phyloP scores from a whole-genome alignment of 257 asterid species.

The Nicotiana tomentosiformis region DNA sequence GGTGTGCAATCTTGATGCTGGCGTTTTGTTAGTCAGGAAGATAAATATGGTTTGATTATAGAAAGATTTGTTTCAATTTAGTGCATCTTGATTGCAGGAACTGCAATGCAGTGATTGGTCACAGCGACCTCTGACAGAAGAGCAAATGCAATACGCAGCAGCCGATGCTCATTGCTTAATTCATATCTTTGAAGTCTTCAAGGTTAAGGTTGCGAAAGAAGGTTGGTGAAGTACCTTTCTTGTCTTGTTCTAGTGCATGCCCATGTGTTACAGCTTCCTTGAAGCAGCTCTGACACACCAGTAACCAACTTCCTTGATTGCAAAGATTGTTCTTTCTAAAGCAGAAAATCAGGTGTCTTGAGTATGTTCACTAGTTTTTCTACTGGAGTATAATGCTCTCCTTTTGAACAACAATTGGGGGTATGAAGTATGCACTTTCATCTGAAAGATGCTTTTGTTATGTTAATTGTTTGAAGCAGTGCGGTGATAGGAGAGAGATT shows the following conservation, averaged over 20 bases:
- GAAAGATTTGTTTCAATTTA: not conserved
- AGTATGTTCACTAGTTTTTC: not conserved
- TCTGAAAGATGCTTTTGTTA: not conserved
- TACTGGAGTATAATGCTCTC: not conserved
- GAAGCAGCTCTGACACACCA: not conserved
- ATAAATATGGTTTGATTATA: not conserved
- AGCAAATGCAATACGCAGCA: slow-evolving; percentile 85
- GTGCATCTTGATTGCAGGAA: slow-evolving; percentile 41
- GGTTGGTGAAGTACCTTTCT: slow-evolving; percentile 37
- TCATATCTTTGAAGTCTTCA: slow-evolving; percentile 62
- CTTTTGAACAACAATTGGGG: not conserved
- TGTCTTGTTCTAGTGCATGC: not conserved
- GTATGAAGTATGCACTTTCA: not conserved
- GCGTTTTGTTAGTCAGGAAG: not conserved
- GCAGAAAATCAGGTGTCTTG: not conserved
- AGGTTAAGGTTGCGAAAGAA: slow-evolving; percentile 50
- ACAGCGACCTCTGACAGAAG: slow-evolving; percentile 75
- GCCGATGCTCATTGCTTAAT: slow-evolving; percentile 80
- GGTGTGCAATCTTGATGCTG: slow-evolving; percentile 30
- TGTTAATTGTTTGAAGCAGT: not conserved
- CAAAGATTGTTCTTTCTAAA: not conserved
- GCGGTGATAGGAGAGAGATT: not conserved
- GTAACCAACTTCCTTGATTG: not conserved
- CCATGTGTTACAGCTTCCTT: not conserved
- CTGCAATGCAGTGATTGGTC: slow-evolving; percentile 99